Conservation (phyloP, 2,329 filamentous ascomycete species). For the Trichoderma asperellum region DNA sequence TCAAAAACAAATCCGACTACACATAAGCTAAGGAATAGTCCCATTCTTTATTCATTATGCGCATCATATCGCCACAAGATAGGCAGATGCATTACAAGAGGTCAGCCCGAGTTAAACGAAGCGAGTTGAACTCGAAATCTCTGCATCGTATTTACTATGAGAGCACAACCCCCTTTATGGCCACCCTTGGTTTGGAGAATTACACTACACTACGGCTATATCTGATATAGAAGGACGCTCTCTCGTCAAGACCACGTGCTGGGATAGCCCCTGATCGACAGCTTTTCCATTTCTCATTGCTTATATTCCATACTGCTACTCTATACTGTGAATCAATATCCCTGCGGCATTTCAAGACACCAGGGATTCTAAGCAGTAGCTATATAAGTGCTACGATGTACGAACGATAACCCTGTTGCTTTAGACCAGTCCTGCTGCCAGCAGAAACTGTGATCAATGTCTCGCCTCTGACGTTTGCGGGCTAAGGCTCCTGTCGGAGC, state of each 20-base stretch:
- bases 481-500: neutral
- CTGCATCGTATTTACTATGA: neutral
- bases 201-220: neutral
- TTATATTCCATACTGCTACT: neutral
- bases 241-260: constrained; percentile 10
- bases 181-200: neutral
- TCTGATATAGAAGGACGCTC: neutral
- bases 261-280: constrained; percentile 20
- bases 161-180: neutral
- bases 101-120: neutral
- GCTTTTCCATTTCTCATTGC: neutral
- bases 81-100: neutral
- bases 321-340: neutral
- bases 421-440: neutral
- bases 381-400: neutral
- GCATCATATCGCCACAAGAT: neutral
- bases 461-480: neutral
- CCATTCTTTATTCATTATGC: neutral
- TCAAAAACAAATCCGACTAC: constrained; percentile 1
- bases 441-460: neutral
- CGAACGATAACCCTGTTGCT: neutral
- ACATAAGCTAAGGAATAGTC: neutral
- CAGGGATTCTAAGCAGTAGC: neutral
- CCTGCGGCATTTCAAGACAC: neutral
- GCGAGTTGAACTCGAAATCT: neutral